Conservation (phyloP, 2,329 filamentous ascomycete species). For the Sclerotiophoma versabilis region DNA sequence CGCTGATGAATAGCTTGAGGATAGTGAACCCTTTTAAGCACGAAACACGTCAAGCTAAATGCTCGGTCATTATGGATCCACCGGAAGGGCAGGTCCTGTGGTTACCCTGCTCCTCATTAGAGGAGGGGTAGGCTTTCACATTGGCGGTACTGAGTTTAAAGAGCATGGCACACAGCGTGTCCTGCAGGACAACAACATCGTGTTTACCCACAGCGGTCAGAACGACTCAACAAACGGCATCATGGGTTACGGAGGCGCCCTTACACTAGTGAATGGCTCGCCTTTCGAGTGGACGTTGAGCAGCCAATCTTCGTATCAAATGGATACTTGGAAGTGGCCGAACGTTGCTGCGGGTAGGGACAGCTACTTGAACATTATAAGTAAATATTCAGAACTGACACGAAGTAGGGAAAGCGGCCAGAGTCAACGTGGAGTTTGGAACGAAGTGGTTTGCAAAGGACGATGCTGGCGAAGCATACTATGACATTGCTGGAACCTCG, state of each 20-base stretch:
- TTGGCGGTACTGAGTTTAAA: neutral
- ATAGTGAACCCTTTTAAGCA: neutral
- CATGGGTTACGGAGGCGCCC: constrained; percentile 38
- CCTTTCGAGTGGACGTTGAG: constrained; percentile 47
- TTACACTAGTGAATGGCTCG: constrained; percentile 52
- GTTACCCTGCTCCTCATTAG: neutral
- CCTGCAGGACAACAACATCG: neutral
- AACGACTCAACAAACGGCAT: neutral
- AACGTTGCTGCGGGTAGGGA: constrained; percentile 35
- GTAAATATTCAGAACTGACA: neutral
- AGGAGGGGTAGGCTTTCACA: neutral
- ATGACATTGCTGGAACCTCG: constrained; percentile 37
- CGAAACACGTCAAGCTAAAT: constrained; percentile 1
- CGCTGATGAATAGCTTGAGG: neutral
- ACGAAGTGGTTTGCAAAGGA: constrained; percentile 37
- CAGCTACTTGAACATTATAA: neutral
- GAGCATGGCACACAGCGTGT: constrained; percentile 3
- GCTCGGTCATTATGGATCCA: constrained; percentile 3
- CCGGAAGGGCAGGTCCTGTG: neutral
- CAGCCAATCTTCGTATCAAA: constrained; percentile 46
- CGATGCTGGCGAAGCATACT: constrained; percentile 48
- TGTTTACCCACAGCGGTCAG: neutral
- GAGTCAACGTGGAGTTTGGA: constrained; percentile 44
- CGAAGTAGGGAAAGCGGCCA: constrained; percentile 34
- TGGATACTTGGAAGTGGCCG: constrained; percentile 50